Evolutionary conservation across 1,284 basidiomycete species (phyloP).

Genomic region (Hypsizygus ulmarius): DNA sequence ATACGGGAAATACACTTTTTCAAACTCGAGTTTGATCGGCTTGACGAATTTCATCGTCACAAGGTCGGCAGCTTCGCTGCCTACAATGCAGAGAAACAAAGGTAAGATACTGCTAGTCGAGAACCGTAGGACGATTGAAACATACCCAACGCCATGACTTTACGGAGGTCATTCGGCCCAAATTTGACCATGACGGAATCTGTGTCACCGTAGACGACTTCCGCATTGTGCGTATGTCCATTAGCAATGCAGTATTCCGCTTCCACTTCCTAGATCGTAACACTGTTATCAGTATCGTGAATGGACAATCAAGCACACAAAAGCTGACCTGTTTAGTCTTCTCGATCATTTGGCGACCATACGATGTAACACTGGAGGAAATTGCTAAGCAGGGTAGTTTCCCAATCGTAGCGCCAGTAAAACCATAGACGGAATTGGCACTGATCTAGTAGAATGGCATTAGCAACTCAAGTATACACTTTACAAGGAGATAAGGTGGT

Average conservation of each 20-base stretch:
- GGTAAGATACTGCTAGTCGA: neutral
- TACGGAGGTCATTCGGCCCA: constrained; percentile 80
- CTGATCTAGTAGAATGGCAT: constrained; percentile 65
- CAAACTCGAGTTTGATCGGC: constrained; percentile 97
- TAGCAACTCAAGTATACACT: neutral
- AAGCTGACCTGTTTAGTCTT: constrained; percentile 81
- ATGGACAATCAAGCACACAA: neutral
- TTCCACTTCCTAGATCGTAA: constrained; percentile 72
- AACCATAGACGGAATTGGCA: constrained; percentile 97
- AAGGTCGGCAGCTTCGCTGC: constrained; percentile 91
- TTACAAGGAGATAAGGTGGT: constrained; percentile 9
- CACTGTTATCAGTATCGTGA: neutral
- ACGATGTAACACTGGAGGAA: constrained; percentile 90
- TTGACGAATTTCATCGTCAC: constrained; percentile 90
- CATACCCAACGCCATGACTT: constrained; percentile 86
- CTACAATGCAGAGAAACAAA: constrained; percentile 38
- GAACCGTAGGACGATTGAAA: constrained; percentile 4
- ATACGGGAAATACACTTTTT: constrained; percentile 98
- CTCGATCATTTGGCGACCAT: constrained; percentile 97
- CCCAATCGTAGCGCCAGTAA: constrained; percentile 93
- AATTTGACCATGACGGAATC: constrained; percentile 98
- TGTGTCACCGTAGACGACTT: constrained; percentile 95
- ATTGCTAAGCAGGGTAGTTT: constrained; percentile 93
- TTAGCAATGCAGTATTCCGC: constrained; percentile 83
- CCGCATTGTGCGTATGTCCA: constrained; percentile 82